Base-by-base conservation (phyloP, 2,329 filamentous ascomycete genomes). In the Aspergillus felis region DNA sequence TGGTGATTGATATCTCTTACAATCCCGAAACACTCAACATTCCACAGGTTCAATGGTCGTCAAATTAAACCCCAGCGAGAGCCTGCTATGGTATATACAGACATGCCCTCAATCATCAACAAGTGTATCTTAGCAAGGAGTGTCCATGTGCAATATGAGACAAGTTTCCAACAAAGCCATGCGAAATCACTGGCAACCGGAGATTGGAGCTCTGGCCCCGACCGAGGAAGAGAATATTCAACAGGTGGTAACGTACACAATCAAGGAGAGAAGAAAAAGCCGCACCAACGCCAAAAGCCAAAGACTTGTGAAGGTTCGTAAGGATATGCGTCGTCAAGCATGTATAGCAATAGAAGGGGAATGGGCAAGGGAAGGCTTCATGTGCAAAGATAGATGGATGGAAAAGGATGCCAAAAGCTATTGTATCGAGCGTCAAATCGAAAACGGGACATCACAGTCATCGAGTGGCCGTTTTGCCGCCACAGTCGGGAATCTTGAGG, bases 401-500 rank as follows among this genome's bases (percentile, higher is more conserved):
- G 44, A 17, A 14, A 47, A 17, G 6, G 25, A 27, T 9, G 7
- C 28, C 35, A 52, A 29, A 14, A 54, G 29, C 41, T 46, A 28
- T 50, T 41, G 24, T 46, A 50, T 28, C 12, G 47, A 28, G 41
- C 7, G 32, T 20, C n/a, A 20, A 50, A 38, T 12, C 14, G 24
- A 9, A 24, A 28, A 49, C 10, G 44, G 6, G n/a, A 38, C 32
- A 48, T 32, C 41, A 17, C 22, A 25, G 10, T 10, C 22, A 54
- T 64, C 66, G 80, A 14, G 67, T 55, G 28, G 87, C 80, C 8
- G 86, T 89, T 78, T 88, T 86, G 28, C 91, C 92, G 25, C 82
- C 88, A 71, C 93, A 97, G 72, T 92, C 87, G 1, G 93, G 93
- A 66, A 97, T 96, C 71, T 84, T 87, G 67, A 97, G 76, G 1